Evolutionary conservation across 1,139 yeast species (phyloP), one percentile per base, ranked within the genome.

Genomic region (Suhomyces bribrorum): DNA sequence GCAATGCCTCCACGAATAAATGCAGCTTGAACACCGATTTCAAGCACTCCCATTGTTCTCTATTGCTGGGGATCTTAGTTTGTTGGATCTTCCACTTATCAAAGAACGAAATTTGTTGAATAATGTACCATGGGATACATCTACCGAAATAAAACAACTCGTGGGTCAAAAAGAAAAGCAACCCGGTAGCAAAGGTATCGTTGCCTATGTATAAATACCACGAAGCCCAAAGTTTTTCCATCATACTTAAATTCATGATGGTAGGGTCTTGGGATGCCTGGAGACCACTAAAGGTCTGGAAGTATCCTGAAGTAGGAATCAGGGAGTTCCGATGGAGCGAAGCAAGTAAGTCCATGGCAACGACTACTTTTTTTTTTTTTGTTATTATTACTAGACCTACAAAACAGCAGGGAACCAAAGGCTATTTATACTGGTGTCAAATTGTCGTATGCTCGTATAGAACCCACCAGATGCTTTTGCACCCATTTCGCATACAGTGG

Each of bases 11-110:
- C 38, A 90, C 95, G 46, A 90, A 64, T 57, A 88, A 81, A 65
- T 90, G 97, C 20, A 94, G 85, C 34, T 83, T 75, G 40, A 90
- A 66, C 22, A 90, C 97, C 14, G 87, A 73, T 62, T 85, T 85
- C 47, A 89, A 75, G 62, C 97, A 90, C 62, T 86, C 89, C 88
- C 95, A 81, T 62, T 90, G 96, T 64, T 90, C 96, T 56, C 75
- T 73, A 47, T 79, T 75, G 31, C 85, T 69, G 14, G 96, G 96
- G 35, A 85, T 64, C 59, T 86, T 86, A 26, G 80, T 74, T 37
- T 86, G 87, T 64, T 88, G 96, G 50, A 88, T 81, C 66, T 88
- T 88, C 73, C 78, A 88, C 59, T 73, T 79, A 52, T 80, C 75
- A 69, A 87, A 86, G 58, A 73, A 84, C 25, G 92, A 87, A 35